Base-by-base conservation (phyloP, 495 filamentous ascomycete genomes). In the Sporormia fimetaria region DNA sequence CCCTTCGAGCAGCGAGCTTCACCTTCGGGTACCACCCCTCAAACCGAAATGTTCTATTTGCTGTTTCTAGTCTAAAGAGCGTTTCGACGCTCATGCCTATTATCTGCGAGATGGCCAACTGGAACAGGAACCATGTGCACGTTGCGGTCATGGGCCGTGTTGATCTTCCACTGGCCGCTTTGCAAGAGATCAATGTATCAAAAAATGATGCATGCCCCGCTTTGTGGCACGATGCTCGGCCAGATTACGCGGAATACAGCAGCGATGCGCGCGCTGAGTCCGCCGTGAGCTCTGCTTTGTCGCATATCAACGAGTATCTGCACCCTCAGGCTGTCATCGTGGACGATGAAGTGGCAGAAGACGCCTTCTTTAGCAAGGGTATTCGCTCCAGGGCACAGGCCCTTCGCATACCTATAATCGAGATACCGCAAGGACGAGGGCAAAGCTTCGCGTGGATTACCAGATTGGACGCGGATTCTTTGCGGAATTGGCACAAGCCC, bases 391-490 rank as follows among this genome's bases (percentile, higher is more conserved):
- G 70, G 48, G 55, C 65, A 0, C 55, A 57, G 11, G 59, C 59
- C 3, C 56, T 61, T 28, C 58, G 57, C 6, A 64, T 64, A 7
- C 56, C 78, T 15, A 37, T 86, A 21, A 77, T 94, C 20, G 74
- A 77, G 44, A 57, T 92, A n/a, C 79, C 85, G 4, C 56, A 62
- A 29, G 65, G 68, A 37, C 63, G 67, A 4, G 63, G 67, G 3
- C 71, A 74, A 29, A 69, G 69, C 32, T 58, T 92, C 21, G 68
- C 73, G 57, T 94, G 86, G 86, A 67, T 90, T 14, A 73, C 83
- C 3, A 67, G 74, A 37, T 62, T 94, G 24, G 81, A 88, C 50
- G 77, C 77, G 42, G 66, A 69, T 34, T 76, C 83, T 21, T 63
- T 94, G 39, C 67, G 60, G 57, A 82, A 69, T 20, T 94, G 85